These are phyloP conservation scores for Nigrospora sphaerica DNA, from an alignment of 2,329 filamentous ascomycete species.

Conservation along the genomic window DNA sequence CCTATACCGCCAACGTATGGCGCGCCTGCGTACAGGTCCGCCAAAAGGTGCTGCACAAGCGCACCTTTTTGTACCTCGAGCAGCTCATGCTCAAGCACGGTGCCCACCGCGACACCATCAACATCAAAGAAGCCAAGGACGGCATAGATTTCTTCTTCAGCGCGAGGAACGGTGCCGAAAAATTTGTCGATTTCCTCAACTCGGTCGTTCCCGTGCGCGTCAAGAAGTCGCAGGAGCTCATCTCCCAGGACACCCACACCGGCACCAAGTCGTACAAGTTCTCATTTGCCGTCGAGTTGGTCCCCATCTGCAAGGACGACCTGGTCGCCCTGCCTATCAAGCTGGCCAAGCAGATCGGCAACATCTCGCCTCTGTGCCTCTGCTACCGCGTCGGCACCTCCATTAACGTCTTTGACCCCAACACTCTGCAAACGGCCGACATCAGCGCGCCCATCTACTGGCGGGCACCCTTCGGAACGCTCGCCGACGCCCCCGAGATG, in stretches of 20 bases:
- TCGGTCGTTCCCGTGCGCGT: slow-evolving; percentile 71
- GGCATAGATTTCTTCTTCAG: slow-evolving; percentile 95
- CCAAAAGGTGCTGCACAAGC: slow-evolving; percentile 95
- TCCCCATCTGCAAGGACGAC: slow-evolving; percentile 96
- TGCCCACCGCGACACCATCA: slow-evolving; percentile 88
- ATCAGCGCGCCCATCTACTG: slow-evolving; percentile 80
- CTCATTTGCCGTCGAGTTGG: slow-evolving; percentile 78
- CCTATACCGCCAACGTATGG: slow-evolving; percentile 95
- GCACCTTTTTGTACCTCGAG: slow-evolving; percentile 66
- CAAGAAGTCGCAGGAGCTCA: slow-evolving; percentile 87
- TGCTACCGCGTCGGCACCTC: slow-evolving; percentile 86
- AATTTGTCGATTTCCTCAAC: slow-evolving; percentile 83
- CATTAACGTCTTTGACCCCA: slow-evolving; percentile 82
- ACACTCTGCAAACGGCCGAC: slow-evolving; percentile 85
- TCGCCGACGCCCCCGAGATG: slow-evolving; percentile 78
- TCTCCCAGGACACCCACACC: slow-evolving; percentile 89
- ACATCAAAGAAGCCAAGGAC: slow-evolving; percentile 95
- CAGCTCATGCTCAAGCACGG: slow-evolving; percentile 93
- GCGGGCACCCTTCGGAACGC: slow-evolving; percentile 76
- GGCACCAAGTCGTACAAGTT: slow-evolving; percentile 92
- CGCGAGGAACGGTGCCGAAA: slow-evolving; percentile 82
- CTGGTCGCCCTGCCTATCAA: slow-evolving; percentile 88
- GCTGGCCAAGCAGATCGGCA: slow-evolving; percentile 78
- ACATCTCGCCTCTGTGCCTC: slow-evolving; percentile 78
- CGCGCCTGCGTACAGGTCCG: slow-evolving; percentile 87